Conservation (phyloP, 2,329 filamentous ascomycete genomes). For the Talaromyces sp. region DNA sequence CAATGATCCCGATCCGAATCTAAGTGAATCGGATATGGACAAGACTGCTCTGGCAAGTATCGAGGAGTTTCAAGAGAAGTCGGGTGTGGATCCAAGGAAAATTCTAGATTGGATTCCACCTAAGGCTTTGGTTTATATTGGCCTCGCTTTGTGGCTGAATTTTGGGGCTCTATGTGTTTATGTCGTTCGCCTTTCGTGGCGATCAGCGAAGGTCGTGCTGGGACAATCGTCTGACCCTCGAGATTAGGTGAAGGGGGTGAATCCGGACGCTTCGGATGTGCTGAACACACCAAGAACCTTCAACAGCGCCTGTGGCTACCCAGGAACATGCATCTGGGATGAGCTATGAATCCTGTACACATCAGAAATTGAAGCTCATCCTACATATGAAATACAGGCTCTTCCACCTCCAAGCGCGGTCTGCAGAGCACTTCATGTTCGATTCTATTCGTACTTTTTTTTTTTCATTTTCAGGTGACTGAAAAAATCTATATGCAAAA, state of each 20-base stretch:
- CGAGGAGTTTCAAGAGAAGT: constrained; percentile 8
- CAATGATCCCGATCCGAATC: background rate
- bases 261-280: background rate
- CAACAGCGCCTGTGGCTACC: too few species aligned
- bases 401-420: too few species aligned
- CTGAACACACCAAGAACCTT: too few species aligned
- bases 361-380: too few species aligned
- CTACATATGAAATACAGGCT: too few species aligned
- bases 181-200: constrained; percentile 13
- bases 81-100: constrained; percentile 4
- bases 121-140: constrained; percentile 12
- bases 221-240: background rate
- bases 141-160: constrained; percentile 15
- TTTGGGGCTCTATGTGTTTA: constrained; percentile 17
- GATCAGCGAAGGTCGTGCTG: constrained; percentile 3
- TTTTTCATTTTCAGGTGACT: too few species aligned
- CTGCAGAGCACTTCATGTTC: too few species aligned
- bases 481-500: too few species aligned
- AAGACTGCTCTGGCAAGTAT: constrained; percentile 5
- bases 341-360: too few species aligned
- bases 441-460: too few species aligned
- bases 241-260: background rate
- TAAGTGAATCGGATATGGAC: background rate
- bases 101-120: constrained; percentile 17
- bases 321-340: too few species aligned